phyloP scores from a whole-genome alignment of 352 stramenopile genomes.

The Phytophthora fragariaefolia region DNA sequence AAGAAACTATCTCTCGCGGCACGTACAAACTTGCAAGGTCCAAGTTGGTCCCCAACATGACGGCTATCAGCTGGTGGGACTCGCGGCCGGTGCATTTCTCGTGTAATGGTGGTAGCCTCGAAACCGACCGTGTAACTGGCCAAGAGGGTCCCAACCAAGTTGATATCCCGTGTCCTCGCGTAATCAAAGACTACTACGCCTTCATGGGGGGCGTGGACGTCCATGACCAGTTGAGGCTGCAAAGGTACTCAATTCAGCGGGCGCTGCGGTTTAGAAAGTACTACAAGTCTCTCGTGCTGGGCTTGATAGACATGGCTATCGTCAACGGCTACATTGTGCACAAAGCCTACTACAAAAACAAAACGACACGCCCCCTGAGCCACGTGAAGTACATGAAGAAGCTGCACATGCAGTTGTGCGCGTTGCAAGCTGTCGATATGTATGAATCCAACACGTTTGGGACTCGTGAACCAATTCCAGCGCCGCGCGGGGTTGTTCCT shows the following conservation, averaged over 20 bases:
- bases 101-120: background rate
- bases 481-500: background rate
- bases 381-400: constrained; percentile 7
- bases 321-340: constrained; percentile 28
- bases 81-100: too few species aligned
- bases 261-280: constrained; percentile 23
- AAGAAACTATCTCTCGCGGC: too few species aligned
- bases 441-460: background rate
- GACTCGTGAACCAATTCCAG: background rate
- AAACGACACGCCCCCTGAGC: background rate
- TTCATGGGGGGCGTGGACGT: too few species aligned
- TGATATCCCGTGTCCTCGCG: background rate
- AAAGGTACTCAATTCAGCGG: constrained; percentile 23
- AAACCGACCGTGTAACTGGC: background rate
- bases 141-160: background rate
- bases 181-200: background rate
- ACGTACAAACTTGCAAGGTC: too few species aligned
- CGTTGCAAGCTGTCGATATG: background rate
- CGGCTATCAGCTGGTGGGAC: constrained; percentile 16
- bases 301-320: constrained; percentile 24
- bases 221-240: constrained; percentile 21
- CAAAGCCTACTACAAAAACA: constrained; percentile 12
- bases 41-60: too few species aligned
- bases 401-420: background rate
- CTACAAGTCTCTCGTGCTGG: constrained; percentile 30